Conservation (phyloP, 1,284 basidiomycete species). For the Schizophyllum commune region DNA sequence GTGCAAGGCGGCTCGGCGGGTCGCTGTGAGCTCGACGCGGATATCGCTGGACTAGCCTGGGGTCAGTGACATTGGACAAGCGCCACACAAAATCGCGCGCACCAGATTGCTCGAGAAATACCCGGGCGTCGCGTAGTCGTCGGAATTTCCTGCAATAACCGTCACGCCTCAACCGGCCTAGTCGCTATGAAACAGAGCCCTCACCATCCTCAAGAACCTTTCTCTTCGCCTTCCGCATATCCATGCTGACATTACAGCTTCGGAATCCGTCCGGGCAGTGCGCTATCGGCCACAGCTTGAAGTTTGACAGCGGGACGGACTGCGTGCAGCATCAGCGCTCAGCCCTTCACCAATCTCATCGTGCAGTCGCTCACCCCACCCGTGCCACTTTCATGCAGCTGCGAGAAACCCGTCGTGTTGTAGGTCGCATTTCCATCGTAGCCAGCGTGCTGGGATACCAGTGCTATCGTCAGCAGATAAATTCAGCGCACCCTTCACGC, state of each 20-base stretch:
- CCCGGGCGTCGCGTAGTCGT: constrained; percentile 53
- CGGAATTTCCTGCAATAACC: constrained; percentile 35
- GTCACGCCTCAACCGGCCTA: neutral
- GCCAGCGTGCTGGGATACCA: constrained; percentile 44
- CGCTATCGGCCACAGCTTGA: constrained; percentile 49
- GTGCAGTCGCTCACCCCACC: constrained; percentile 36
- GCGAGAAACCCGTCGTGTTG: constrained; percentile 54
- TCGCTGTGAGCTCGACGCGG: constrained; percentile 51
- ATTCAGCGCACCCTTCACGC: neutral
- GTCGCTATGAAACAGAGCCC: neutral
- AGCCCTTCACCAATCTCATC: neutral
- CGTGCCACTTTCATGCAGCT: constrained; percentile 55
- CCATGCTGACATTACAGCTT: constrained; percentile 39
- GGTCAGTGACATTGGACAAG: no score
- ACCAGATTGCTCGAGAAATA: constrained; percentile 57
- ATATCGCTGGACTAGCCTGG: constrained; percentile 40
- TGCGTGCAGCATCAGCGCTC: constrained; percentile 12
- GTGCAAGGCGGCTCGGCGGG: constrained; percentile 46
- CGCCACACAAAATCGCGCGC: no score
- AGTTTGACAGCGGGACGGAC: constrained; percentile 51
- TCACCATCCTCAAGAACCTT: constrained; percentile 38
- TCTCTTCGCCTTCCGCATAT: constrained; percentile 35
- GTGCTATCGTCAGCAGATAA: neutral
- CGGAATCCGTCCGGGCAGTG: constrained; percentile 40
- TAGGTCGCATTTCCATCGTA: constrained; percentile 44